Evolutionary conservation across 2,329 filamentous ascomycete species (phyloP), one percentile per base, ranked within the genome.

Genomic region (Colletotrichum sp.): DNA sequence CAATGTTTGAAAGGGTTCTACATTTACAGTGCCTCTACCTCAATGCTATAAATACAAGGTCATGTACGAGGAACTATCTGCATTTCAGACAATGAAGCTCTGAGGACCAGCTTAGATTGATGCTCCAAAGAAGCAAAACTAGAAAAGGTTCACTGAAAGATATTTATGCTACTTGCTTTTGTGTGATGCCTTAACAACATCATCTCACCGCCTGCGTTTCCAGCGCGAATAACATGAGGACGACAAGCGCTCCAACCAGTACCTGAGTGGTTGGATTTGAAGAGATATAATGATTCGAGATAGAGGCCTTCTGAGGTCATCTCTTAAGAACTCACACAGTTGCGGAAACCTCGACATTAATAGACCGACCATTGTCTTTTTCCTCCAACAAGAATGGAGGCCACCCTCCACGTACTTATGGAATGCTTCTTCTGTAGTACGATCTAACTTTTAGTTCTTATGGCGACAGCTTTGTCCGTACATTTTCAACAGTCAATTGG

Each of bases 1-100:
- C 13, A 12, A 48, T 1, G 39, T 48, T 1, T 12, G 1, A 5
- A 4, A 12, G 0, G 11, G 44, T 4, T 48, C 11, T n/a, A 48
- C 19, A 22, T 22, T 22, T 4, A 3, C 44, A 3, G 2, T 22
- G 3, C 44, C 44, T 22, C 19, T 13, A 48, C 11, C 19, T 48
- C n/a, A 1, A 48, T 4, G 11, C 2, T 13, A 22, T 8, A 13
- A 22, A 22, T 48, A 1, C 2, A 48, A 48, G 44, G 6, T 1
- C 1, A 22, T 22, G 16, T 39, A 9, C n/a, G n/a, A n/a, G n/a
- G n/a, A n/a, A n/a, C n/a, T n/a, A n/a, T n/a, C n/a, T n/a, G n/a
- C n/a, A n/a, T n/a, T n/a, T n/a, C n/a, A n/a, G n/a, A n/a, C n/a
- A n/a, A n/a, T n/a, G n/a, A n/a, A n/a, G n/a, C n/a, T n/a, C n/a